phyloP scores from a whole-genome alignment of 495 filamentous ascomycete genomes.

The Aspergillus conjunctus region DNA sequence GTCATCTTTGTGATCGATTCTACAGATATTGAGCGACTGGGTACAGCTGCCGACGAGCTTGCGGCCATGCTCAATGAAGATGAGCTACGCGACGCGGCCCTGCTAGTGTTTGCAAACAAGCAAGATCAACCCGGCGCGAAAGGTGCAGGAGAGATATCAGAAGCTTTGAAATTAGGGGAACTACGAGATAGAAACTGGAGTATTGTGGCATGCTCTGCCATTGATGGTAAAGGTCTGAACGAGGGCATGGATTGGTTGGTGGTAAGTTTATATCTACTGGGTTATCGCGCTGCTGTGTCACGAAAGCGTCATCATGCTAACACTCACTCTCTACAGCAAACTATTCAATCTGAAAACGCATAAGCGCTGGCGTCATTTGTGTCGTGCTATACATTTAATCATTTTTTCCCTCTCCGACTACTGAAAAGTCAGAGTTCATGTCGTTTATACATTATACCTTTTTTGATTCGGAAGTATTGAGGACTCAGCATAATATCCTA shows the following conservation, averaged over 20 bases:
- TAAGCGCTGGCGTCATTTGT: conserved; percentile 41
- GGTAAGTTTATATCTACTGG: conserved; percentile 57
- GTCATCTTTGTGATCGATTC: conserved; percentile 98
- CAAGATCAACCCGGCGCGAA: conserved; percentile 98
- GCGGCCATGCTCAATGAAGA: conserved; percentile 96
- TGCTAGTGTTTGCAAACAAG: conserved; percentile 98
- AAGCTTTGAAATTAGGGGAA: conserved; percentile 85
- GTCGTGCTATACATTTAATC: conserved; percentile 42
- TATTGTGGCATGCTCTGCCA: conserved; percentile 94
- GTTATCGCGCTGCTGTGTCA: background rate
- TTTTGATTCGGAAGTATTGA: conserved; percentile 31
- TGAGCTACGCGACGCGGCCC: conserved; percentile 85
- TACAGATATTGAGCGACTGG: conserved; percentile 92
- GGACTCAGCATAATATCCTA: conserved; percentile 44
- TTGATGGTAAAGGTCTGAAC: conserved; percentile 88
- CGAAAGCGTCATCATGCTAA: conserved; percentile 20
- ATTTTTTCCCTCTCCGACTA: conserved; percentile 36
- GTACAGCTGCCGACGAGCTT: conserved; percentile 89
- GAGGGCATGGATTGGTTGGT: conserved; percentile 99
- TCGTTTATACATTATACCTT: conserved; percentile 44
- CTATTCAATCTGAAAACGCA: conserved; percentile 51
- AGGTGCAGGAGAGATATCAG: conserved; percentile 93
- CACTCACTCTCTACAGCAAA: conserved; percentile 38
- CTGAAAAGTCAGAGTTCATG: conserved; percentile 28
- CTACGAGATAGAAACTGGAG: conserved; percentile 97